Conservation (phyloP, 495 filamentous ascomycete species). For the Penicillium nucicola region DNA sequence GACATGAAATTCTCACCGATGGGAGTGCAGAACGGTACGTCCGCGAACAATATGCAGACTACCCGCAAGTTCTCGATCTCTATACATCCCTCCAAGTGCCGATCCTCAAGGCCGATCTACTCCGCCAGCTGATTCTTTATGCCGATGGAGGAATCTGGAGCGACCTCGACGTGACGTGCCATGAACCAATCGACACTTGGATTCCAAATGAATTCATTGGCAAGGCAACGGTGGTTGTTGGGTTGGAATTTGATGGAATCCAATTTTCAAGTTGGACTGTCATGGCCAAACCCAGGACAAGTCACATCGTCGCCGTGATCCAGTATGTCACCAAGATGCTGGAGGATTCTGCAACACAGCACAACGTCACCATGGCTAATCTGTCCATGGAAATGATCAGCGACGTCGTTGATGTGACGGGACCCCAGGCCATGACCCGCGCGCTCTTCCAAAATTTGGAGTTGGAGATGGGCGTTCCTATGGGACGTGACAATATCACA, state of each 20-base stretch:
- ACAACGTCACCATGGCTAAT: not conserved
- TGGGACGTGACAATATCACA: constrained; percentile 19
- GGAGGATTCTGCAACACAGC: not conserved
- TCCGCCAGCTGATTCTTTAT: constrained; percentile 38
- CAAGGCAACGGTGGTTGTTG: constrained; percentile 34
- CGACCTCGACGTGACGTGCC: constrained; percentile 38
- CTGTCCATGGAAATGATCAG: constrained; percentile 10
- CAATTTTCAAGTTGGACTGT: constrained; percentile 43
- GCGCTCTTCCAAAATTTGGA: constrained; percentile 10
- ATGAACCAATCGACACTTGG: constrained; percentile 35
- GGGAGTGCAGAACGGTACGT: constrained; percentile 29
- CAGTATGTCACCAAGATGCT: constrained; percentile 18
- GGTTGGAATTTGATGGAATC: constrained; percentile 37
- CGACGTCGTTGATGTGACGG: constrained; percentile 23
- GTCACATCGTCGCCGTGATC: constrained; percentile 11
- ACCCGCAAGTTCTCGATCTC: constrained; percentile 19
- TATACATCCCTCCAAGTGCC: constrained; percentile 29
- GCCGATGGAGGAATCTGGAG: constrained; percentile 44
- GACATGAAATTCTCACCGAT: constrained; percentile 36
- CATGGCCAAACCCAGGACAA: constrained; percentile 28
- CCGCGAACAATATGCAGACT: constrained; percentile 20
- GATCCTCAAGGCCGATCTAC: constrained; percentile 39
- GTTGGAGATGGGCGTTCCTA: constrained; percentile 8
- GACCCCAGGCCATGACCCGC: constrained; percentile 15
- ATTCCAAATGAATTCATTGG: constrained; percentile 27